Conservation (phyloP, 768 basidiomycete species). For the Leucosporidium yakuticum region DNA sequence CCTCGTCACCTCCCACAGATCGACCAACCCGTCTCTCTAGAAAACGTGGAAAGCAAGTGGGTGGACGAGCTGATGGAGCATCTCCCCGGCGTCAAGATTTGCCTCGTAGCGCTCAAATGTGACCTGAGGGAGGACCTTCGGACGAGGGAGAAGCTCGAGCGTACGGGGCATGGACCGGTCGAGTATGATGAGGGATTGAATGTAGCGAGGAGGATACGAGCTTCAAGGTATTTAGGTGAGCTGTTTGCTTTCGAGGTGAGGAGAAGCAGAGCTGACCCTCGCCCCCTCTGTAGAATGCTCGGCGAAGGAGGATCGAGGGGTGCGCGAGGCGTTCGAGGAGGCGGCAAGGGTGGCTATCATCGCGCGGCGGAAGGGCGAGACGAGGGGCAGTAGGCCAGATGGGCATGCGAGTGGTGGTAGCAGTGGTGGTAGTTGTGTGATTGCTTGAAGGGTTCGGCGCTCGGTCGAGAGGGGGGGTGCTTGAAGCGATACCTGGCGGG, state of each 20-base stretch:
- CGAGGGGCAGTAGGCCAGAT: slow-evolving; percentile 18
- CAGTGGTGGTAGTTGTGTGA: slow-evolving; percentile 9
- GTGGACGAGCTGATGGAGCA: slow-evolving; percentile 80
- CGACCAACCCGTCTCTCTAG: slow-evolving; percentile 88
- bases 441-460: too few relatives aligned
- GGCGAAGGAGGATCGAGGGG: slow-evolving; percentile 92
- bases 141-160: slow-evolving; percentile 64
- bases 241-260: not conserved
- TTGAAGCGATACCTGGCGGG: too few relatives aligned
- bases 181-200: slow-evolving; percentile 64
- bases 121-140: slow-evolving; percentile 81
- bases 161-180: slow-evolving; percentile 64
- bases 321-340: slow-evolving; percentile 87
- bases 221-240: slow-evolving; percentile 69
- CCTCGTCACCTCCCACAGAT: slow-evolving; percentile 50
- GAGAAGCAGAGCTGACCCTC: not conserved
- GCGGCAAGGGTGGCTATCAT: slow-evolving; percentile 73
- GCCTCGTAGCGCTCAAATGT: slow-evolving; percentile 76
- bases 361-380: slow-evolving; percentile 43
- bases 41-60: slow-evolving; percentile 98
- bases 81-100: slow-evolving; percentile 89
- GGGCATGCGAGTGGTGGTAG: not conserved
- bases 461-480: too few relatives aligned
- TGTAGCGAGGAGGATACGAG: slow-evolving; percentile 43
- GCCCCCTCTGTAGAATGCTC: slow-evolving; percentile 67